Conservation (phyloP, 805 yeast species). For the Komagataella mondaviorum region DNA sequence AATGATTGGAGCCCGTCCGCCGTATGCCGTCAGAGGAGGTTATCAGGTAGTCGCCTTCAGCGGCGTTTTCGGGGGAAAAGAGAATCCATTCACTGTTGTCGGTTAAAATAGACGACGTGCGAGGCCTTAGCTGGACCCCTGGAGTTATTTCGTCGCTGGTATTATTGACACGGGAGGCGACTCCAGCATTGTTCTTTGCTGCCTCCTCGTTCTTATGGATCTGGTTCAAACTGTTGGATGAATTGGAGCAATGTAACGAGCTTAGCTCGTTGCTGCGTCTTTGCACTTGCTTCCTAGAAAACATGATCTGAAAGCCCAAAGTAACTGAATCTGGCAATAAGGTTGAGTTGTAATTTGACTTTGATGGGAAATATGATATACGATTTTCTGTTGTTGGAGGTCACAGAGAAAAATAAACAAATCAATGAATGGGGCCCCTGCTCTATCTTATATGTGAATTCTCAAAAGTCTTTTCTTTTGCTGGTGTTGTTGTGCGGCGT, state of each 20-base stretch:
- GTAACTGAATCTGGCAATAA: not conserved
- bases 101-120: constrained; percentile 5
- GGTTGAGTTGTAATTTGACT: not conserved
- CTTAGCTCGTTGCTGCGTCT: not conserved
- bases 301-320: not conserved
- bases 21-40: constrained; percentile 5
- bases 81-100: constrained; percentile 16
- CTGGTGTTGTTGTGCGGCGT: not conserved
- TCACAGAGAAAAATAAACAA: not conserved
- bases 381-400: not conserved
- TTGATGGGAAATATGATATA: not conserved
- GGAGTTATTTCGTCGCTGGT: not conserved
- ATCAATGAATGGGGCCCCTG: not conserved
- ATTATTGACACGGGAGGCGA: not conserved
- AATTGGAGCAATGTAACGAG: not conserved
- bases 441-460: not conserved
- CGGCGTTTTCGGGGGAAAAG: constrained; percentile 12
- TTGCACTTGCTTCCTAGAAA: not conserved
- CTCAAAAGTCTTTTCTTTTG: not conserved
- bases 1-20: constrained; percentile 4
- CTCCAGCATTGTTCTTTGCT: not conserved
- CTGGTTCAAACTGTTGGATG: not conserved
- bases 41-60: not conserved
- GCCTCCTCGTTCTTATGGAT: not conserved
- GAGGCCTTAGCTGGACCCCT: not conserved